These are phyloP conservation scores for Fagus sylvatica DNA, from an alignment of 306 rosid species.

Conservation along the genomic window DNA sequence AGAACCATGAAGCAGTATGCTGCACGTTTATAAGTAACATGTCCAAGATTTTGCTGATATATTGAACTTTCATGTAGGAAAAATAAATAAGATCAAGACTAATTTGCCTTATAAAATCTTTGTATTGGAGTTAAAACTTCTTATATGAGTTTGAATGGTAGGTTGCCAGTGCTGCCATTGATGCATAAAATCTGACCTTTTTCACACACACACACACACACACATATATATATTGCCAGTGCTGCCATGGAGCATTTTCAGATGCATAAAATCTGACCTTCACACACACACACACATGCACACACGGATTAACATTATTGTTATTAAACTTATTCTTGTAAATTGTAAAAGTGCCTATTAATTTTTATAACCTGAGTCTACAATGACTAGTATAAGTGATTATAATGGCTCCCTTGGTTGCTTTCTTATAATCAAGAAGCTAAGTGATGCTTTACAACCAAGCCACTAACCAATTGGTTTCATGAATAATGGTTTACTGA, in stretches of 20 bases:
- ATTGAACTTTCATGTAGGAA: not conserved
- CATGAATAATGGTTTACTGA: constrained; percentile 33
- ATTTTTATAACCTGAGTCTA: not conserved
- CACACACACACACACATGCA: too few relatives aligned
- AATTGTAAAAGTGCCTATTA: not conserved
- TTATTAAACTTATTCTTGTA: constrained; percentile 6
- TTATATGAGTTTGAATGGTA: not conserved
- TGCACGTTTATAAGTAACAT: not conserved
- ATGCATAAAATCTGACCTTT: not conserved
- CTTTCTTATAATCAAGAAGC: not conserved
- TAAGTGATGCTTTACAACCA: constrained; percentile 7
- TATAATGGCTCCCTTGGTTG: constrained; percentile 5
- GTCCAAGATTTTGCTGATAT: not conserved
- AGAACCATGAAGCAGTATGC: not conserved
- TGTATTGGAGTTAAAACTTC: not conserved
- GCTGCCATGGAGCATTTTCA: not conserved
- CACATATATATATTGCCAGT: not conserved
- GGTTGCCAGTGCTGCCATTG: not conserved
- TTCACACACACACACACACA: not conserved
- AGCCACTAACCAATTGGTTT: constrained; percentile 29
- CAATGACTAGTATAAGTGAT: not conserved
- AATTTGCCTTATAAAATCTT: not conserved
- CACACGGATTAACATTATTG: not conserved
- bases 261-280: too few relatives aligned
- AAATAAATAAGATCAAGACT: not conserved